These are phyloP conservation scores for Nadsonia commutata DNA, from an alignment of 1,139 yeast genomes.

Conservation along the genomic window DNA sequence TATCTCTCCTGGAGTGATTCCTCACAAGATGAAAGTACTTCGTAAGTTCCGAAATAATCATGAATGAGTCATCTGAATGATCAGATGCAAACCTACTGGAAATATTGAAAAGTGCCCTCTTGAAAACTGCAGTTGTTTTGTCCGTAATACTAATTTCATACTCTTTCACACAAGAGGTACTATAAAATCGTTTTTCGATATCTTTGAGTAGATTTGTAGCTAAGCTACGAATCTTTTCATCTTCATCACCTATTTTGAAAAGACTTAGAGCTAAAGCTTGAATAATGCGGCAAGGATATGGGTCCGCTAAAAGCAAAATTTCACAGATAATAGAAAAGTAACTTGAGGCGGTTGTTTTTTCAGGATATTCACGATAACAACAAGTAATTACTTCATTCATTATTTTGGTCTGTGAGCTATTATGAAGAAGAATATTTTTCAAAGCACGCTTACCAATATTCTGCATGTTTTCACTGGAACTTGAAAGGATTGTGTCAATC, in stretches of 20 bases:
- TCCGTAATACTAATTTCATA: constrained; percentile 52
- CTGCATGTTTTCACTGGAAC: constrained; percentile 44
- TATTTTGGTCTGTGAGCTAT: constrained; percentile 42
- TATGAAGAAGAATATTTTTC: constrained; percentile 45
- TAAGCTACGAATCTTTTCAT: constrained; percentile 40
- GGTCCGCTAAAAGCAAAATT: constrained; percentile 33
- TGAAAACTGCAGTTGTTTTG: constrained; percentile 57
- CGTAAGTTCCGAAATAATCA: constrained; percentile 58
- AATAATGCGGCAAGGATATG: constrained; percentile 33
- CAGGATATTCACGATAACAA: constrained; percentile 42
- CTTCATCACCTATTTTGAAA: constrained; percentile 57
- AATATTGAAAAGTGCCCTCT: constrained; percentile 57
- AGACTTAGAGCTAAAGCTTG: constrained; percentile 51
- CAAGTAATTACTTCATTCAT: constrained; percentile 49
- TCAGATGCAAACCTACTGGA: constrained; percentile 47
- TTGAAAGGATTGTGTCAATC: constrained; percentile 56
- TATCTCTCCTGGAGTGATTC: constrained; percentile 50
- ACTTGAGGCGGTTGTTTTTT: constrained; percentile 36
- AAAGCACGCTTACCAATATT: constrained; percentile 63
- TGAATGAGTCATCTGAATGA: constrained; percentile 43
- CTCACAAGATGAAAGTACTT: constrained; percentile 53
- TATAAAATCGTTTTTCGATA: constrained; percentile 40
- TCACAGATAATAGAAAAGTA: constrained; percentile 63
- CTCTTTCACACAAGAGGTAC: constrained; percentile 31
- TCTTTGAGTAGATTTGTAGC: constrained; percentile 47